phyloP scores from a whole-genome alignment of 305 asterid genomes.

The Rubia tinctorum region DNA sequence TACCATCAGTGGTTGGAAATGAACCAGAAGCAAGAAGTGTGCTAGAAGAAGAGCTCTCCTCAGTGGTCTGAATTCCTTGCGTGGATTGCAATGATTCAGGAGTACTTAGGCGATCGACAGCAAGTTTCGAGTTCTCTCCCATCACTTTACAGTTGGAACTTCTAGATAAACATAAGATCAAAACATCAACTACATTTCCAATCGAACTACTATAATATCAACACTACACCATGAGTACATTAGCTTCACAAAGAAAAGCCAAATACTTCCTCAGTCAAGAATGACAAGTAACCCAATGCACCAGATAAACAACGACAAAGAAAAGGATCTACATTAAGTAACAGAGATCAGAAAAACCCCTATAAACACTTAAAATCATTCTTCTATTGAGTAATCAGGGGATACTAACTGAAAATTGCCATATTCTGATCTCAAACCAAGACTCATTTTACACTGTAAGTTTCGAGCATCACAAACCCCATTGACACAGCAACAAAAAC shows the following conservation, averaged over 20 bases:
- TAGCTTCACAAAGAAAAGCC: background rate
- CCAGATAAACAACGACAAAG: background rate
- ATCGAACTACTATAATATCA: background rate
- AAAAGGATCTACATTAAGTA: background rate
- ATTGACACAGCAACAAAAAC: background rate
- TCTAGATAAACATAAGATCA: slow-evolving; percentile 11
- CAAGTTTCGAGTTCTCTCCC: slow-evolving; percentile 40
- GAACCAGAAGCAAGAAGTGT: slow-evolving; percentile 24
- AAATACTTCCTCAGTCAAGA: background rate
- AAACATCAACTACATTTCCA: background rate
- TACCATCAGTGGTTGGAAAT: slow-evolving; percentile 24
- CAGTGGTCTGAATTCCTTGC: slow-evolving; percentile 20
- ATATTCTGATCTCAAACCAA: background rate
- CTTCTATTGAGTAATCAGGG: background rate
- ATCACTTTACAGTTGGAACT: slow-evolving; percentile 24
- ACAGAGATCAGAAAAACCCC: background rate
- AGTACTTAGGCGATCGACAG: slow-evolving; percentile 30
- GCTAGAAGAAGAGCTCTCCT: slow-evolving; percentile 22
- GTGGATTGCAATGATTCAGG: slow-evolving; percentile 29
- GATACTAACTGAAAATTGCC: background rate
- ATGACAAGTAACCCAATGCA: background rate
- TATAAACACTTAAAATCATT: background rate
- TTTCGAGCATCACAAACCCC: background rate
- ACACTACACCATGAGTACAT: background rate
- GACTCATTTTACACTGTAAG: background rate